phyloP scores from a whole-genome alignment of 208 protist species.

The Wallacemonas rigidus region DNA sequence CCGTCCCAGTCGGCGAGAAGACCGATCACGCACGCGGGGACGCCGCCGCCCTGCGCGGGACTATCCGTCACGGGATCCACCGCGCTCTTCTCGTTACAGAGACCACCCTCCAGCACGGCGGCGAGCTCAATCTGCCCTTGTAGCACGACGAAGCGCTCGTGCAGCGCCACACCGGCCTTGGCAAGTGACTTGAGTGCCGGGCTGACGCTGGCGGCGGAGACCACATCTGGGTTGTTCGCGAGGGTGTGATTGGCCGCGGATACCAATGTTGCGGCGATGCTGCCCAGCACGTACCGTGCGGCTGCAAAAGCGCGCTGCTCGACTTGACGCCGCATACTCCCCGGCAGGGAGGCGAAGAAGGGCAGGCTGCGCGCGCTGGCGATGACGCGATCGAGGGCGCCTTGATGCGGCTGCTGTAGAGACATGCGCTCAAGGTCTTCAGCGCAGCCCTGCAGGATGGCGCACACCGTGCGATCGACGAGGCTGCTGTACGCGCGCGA shows the following conservation, averaged over 20 bases:
- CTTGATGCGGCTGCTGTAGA: constrained; percentile 15
- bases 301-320: constrained; percentile 23
- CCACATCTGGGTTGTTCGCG: constrained; percentile 9
- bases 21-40: constrained; percentile 25
- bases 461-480: constrained; percentile 41
- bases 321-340: constrained; percentile 6
- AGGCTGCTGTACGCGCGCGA: constrained; percentile 33
- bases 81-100: constrained; percentile 26
- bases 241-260: not conserved
- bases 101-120: constrained; percentile 23
- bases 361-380: not conserved
- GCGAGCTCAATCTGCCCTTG: constrained; percentile 56
- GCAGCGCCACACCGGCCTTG: constrained; percentile 26
- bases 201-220: constrained; percentile 3
- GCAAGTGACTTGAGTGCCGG: constrained; percentile 15
- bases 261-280: constrained; percentile 13
- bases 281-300: constrained; percentile 29
- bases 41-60: constrained; percentile 23
- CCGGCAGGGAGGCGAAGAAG: not conserved
- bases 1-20: constrained; percentile 44
- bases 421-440: constrained; percentile 15
- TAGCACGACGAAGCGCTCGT: constrained; percentile 57
- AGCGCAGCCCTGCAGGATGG: constrained; percentile 24
- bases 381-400: constrained; percentile 3
- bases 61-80: constrained; percentile 27